phyloP scores from a whole-genome alignment of 257 asterid genomes.

The Plantago ovata region DNA sequence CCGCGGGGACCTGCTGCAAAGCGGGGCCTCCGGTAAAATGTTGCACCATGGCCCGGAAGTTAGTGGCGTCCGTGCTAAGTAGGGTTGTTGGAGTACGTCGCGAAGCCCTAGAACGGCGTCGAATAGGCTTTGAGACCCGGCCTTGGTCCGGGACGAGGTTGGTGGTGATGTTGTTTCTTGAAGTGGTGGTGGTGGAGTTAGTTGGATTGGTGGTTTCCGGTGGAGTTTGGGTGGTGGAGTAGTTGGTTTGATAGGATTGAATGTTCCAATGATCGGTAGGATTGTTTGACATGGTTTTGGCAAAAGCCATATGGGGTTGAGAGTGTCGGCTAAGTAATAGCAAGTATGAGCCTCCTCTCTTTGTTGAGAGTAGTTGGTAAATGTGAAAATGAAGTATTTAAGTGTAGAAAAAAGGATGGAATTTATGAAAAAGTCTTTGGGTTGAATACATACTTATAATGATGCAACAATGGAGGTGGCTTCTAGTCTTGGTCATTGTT shows the following conservation, averaged over 20 bases:
- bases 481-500: conserved; percentile 1
- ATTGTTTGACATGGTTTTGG: conserved; percentile 17
- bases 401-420: not conserved
- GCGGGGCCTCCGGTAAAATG: conserved; percentile 51
- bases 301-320: conserved; percentile 8
- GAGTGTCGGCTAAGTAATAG: too few species aligned
- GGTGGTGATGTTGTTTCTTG: conserved; percentile 7
- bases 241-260: conserved; percentile 22
- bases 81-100: conserved; percentile 54
- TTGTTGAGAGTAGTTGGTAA: conserved; percentile 2
- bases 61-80: conserved; percentile 51
- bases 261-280: conserved; percentile 13
- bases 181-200: conserved; percentile 16
- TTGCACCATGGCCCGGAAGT: conserved; percentile 60
- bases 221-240: too few species aligned
- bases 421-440: not conserved
- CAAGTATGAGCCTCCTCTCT: too few species aligned
- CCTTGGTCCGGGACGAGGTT: conserved; percentile 35
- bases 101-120: conserved; percentile 45
- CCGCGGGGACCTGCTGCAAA: conserved; percentile 19
- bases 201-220: conserved; percentile 12
- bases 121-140: conserved; percentile 36
- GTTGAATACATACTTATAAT: not conserved
- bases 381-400: conserved; percentile 9
- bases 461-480: not conserved